Conservation (phyloP, 2,329 filamentous ascomycete species). For the Pseudocercospora pini-densiflorae region DNA sequence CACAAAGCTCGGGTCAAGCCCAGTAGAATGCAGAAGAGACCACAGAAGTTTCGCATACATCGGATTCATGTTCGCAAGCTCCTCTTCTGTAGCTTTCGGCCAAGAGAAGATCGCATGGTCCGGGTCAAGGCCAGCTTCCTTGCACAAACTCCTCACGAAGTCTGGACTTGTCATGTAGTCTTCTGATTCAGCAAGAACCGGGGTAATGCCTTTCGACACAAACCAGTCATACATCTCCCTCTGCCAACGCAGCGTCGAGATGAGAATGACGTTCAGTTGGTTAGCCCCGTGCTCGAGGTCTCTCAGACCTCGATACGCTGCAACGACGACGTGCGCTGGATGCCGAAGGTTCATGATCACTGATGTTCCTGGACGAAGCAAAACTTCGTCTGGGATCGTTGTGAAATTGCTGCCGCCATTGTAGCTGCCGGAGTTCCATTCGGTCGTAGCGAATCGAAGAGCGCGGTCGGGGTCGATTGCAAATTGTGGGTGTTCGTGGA, state of each 20-base stretch:
- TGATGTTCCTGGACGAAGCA: slow-evolving; percentile 34
- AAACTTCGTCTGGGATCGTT: slow-evolving; percentile 43
- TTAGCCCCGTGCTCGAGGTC: slow-evolving; percentile 13
- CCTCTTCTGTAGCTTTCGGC: slow-evolving; percentile 8
- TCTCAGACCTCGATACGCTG: slow-evolving; percentile 37
- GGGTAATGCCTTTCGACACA: slow-evolving; percentile 28
- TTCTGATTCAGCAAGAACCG: slow-evolving; percentile 45
- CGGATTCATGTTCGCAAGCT: slow-evolving; percentile 18
- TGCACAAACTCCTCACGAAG: slow-evolving; percentile 37
- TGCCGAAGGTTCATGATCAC: slow-evolving; percentile 47
- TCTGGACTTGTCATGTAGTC: slow-evolving; percentile 43
- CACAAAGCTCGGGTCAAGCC: slow-evolving; percentile 41
- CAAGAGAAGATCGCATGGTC: slow-evolving; percentile 36
- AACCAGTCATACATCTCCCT: slow-evolving; percentile 45
- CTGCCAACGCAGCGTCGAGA: slow-evolving; percentile 40
- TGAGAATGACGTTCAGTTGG: slow-evolving; percentile 21
- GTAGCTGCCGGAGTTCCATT: background rate
- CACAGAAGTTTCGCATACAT: slow-evolving; percentile 31
- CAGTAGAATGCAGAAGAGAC: slow-evolving; percentile 41
- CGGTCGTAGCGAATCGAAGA: background rate
- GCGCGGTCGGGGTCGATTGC: background rate
- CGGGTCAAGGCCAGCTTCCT: slow-evolving; percentile 42
- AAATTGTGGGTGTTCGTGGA: background rate
- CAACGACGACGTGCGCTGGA: slow-evolving; percentile 45
- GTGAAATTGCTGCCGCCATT: slow-evolving; percentile 29